Evolutionary conservation across 495 filamentous ascomycete species (phyloP).

Genomic region (Venustampulla echinocandica): DNA sequence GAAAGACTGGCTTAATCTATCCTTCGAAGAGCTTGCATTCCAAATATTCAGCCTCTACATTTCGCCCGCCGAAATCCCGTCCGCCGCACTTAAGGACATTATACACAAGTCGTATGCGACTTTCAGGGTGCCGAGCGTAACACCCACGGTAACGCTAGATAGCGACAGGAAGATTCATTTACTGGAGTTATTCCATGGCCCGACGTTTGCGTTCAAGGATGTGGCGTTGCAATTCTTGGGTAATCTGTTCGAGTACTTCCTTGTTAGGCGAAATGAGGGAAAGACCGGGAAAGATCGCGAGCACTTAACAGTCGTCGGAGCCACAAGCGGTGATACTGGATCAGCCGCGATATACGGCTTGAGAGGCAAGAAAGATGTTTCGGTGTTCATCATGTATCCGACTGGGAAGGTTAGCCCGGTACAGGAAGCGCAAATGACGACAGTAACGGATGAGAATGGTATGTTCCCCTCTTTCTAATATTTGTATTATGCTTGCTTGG

Average conservation of each 20-base stretch:
- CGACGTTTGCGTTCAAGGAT: slow-evolving; percentile 89
- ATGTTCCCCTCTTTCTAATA: too few species aligned
- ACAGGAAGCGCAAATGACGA: slow-evolving; percentile 94
- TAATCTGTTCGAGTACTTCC: slow-evolving; percentile 94
- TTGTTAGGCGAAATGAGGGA: slow-evolving; percentile 69
- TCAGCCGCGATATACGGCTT: slow-evolving; percentile 98
- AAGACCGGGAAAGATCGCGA: slow-evolving; percentile 65
- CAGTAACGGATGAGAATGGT: slow-evolving; percentile 74
- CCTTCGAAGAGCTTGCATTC: slow-evolving; percentile 71
- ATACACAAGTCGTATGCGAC: slow-evolving; percentile 74
- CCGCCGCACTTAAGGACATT: slow-evolving; percentile 69
- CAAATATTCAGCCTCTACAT: slow-evolving; percentile 75
- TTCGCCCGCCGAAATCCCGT: slow-evolving; percentile 69
- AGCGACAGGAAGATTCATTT: slow-evolving; percentile 62
- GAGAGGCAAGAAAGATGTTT: slow-evolving; percentile 92
- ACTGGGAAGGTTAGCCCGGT: slow-evolving; percentile 75
- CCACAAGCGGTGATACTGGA: slow-evolving; percentile 90
- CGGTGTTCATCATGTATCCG: slow-evolving; percentile 81
- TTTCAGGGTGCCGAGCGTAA: slow-evolving; percentile 69
- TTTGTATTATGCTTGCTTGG: too few species aligned
- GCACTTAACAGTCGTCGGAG: slow-evolving; percentile 83
- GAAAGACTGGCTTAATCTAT: slow-evolving; percentile 62
- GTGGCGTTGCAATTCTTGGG: slow-evolving; percentile 85
- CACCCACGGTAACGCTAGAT: slow-evolving; percentile 62
- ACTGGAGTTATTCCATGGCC: slow-evolving; percentile 96